Evolutionary conservation across 106 monocot genomes (phyloP), one percentile per base, ranked within the genome.

Genomic region (Dendrobium chrysotoxum): DNA sequence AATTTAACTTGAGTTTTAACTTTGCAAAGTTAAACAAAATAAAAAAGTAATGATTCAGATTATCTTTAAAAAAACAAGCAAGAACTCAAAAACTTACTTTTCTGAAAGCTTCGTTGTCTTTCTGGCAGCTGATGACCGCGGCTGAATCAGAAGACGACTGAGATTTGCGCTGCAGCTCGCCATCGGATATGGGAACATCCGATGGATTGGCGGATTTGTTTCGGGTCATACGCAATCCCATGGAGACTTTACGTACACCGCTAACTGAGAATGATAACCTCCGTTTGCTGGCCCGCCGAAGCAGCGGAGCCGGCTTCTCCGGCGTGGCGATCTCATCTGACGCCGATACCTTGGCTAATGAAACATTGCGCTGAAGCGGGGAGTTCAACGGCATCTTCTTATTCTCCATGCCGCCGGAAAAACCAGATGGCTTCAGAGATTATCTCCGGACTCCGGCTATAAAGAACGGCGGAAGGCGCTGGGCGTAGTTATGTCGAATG

Each of bases 231-330:
- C 70, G 88, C 20, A 82, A 65, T 10, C 85, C 78, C 25, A 88
- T 28, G n/a, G 92, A 84, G 16, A 85, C 83, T 58, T 66, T 82
- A 75, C 81, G 83, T 44, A 90, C 90, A 79, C 86, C 86, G 81
- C 78, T 92, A 47, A 92, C 75, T 0, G 95, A 95, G 78, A 85
- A 86, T 3, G 82, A 87, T 2, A 92, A 77, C 67, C 77, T 80
- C 25, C 80, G 44, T 26, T 75, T 81, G 44, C 84, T 41, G 71
- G 64, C 18, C 64, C 79, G 82, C 80, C 81, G 79, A 1, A 82
- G 85, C 53, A 74, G 75, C 81, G 80, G 80, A 28, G 35, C 68
- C 42, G 82, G 80, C 86, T 87, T 95, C 88, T 90, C 90, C 28
- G 88, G 92, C 21, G 88, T 95, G 72, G 70, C 17, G 85, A 92